Evolutionary conservation across 139 green algal genomes (phyloP).

Genomic region (Penium margaritaceum): DNA sequence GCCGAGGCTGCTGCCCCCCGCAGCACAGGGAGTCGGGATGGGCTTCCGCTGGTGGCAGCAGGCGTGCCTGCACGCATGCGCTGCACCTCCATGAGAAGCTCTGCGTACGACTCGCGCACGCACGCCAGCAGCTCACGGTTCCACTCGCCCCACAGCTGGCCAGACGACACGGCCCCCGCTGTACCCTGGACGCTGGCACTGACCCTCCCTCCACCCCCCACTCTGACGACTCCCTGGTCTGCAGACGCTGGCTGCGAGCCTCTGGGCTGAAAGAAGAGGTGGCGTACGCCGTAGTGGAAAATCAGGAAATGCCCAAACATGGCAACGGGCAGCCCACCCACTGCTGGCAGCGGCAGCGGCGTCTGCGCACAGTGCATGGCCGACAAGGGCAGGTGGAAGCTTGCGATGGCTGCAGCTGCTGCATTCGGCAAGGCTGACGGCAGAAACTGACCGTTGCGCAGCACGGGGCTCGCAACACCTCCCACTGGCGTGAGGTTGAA

Average conservation of each 20-base stretch:
- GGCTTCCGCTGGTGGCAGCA: too few relatives aligned
- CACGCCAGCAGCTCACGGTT: conserved; percentile 47
- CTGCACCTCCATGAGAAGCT: conserved; percentile 29
- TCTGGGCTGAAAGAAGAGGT: neutral
- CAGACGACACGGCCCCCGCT: too few relatives aligned
- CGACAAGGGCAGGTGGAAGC: neutral
- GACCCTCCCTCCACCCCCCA: neutral
- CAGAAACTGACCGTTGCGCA: conserved; percentile 31
- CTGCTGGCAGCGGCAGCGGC: conserved; percentile 7
- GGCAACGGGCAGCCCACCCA: conserved; percentile 7
- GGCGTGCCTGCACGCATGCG: too few relatives aligned
- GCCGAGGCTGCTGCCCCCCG: too few relatives aligned
- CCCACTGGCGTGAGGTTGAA: conserved; percentile 33
- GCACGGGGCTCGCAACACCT: conserved; percentile 24
- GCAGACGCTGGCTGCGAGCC: neutral
- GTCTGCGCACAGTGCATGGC: neutral
- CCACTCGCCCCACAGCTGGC: conserved; percentile 10
- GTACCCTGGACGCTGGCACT: too few relatives aligned
- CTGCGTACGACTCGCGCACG: conserved; percentile 21
- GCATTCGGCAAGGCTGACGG: too few relatives aligned
- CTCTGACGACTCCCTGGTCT: neutral
- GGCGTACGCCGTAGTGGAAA: too few relatives aligned
- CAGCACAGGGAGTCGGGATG: too few relatives aligned
- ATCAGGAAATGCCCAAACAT: conserved; percentile 15
- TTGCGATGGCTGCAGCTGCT: too few relatives aligned